Evolutionary conservation across 2,329 filamentous ascomycete genomes (phyloP), one percentile per base, ranked within the genome.

Genomic region (Penicillium sclerotiorum): DNA sequence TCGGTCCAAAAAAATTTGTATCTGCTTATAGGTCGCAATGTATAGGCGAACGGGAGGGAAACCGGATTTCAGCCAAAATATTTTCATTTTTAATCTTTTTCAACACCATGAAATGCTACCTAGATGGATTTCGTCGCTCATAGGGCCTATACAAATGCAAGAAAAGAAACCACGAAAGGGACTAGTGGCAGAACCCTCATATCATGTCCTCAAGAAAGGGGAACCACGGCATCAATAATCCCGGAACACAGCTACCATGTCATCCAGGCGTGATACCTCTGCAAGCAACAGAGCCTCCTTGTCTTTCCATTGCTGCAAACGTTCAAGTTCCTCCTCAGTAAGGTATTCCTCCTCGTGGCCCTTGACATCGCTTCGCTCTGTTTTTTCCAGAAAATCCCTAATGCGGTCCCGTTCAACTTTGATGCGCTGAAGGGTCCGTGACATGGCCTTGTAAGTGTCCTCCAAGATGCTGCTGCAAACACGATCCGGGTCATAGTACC

Each of bases 361-460:
- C 62, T 88, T 85, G 21, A 96, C 89, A 68, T 97, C 93, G 18
- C 85, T 88, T 44, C 94, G 85, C 65, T 94, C 87, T 1, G 90
- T 87, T 68, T 96, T 89, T 22, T 86, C 82, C 23, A 97, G 78
- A 20, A 95, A 84, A 45, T 85, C 83, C 55, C 84, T 81, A 50
- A 90, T 82, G 56, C 84, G 84, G 42, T 83, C 80, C 32, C 88
- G 83, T 69, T 96, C 90, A 22, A 89, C 83, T 28, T 85, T 82
- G 20, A 95, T 80, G 20, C 91, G 87, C 68, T 96, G 89, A 41
- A 96, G 70, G 55, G 88, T 88, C 49, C 92, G 84, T 13, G 90
- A 81, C 89, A 97, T 96, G 22, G 86, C 82, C 70, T 95, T 95
- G 77, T 96, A 97, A 1, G 88, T 83, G 52, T 90, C 87, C 55